Conservation (phyloP, 257 asterid species). For the Petrea volubilis region DNA sequence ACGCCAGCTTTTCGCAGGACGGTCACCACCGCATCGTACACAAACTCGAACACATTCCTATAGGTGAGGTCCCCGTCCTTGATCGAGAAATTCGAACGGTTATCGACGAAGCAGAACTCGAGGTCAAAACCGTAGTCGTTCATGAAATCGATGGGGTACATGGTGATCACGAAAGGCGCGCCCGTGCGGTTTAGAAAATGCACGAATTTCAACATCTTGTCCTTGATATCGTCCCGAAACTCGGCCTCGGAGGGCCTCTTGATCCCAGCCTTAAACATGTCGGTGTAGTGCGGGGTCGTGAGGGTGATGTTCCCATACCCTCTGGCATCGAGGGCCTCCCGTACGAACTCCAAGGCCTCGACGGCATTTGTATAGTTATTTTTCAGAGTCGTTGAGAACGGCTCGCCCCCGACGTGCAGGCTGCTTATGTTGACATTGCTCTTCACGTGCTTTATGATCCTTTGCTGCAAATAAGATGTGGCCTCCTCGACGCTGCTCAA, state of each 20-base stretch:
- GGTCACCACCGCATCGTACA: slow-evolving; percentile 38
- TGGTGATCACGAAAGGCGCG: slow-evolving; percentile 38
- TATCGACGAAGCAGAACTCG: slow-evolving; percentile 42
- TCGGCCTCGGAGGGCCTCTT: slow-evolving; percentile 40
- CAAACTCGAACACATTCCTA: slow-evolving; percentile 44
- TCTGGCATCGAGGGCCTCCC: not conserved
- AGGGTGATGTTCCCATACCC: not conserved
- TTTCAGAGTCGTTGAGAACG: not conserved
- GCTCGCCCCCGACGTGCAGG: slow-evolving; percentile 1
- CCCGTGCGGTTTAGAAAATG: slow-evolving; percentile 1
- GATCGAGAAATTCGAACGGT: slow-evolving; percentile 17
- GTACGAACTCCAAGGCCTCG: not conserved
- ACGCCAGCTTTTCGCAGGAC: slow-evolving; percentile 43
- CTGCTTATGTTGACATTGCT: not conserved
- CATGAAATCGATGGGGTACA: slow-evolving; percentile 41
- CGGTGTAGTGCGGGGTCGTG: slow-evolving; percentile 29
- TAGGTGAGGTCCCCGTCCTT: slow-evolving; percentile 30
- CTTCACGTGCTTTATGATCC: not conserved
- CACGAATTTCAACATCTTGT: slow-evolving; percentile 22
- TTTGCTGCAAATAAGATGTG: not conserved
- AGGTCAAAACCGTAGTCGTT: slow-evolving; percentile 16
- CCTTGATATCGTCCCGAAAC: slow-evolving; percentile 38
- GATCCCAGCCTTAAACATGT: not conserved
- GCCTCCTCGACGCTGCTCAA: not conserved
- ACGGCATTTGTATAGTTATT: not conserved